Evolutionary conservation across 306 rosid species (phyloP).

Genomic region (Cucumis cinereus): DNA sequence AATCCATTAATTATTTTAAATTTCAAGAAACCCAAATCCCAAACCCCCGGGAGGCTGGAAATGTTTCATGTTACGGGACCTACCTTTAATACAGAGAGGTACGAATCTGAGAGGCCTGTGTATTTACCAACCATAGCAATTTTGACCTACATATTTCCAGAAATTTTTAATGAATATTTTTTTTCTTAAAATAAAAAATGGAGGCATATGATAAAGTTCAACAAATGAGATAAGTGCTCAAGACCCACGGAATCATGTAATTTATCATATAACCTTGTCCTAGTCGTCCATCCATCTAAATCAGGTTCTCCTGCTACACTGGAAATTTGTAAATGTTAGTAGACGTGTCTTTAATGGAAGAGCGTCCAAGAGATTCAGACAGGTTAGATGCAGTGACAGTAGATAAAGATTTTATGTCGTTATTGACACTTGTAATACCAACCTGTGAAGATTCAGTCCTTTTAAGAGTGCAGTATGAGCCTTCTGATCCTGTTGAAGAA

Average conservation of each 20-base stretch:
- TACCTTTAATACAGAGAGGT: slow-evolving; percentile 88
- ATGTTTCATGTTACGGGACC: neutral
- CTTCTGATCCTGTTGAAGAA: slow-evolving; percentile 30
- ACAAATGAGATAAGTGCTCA: slow-evolving; percentile 1
- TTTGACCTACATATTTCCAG: slow-evolving; percentile 41
- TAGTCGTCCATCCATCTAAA: slow-evolving; percentile 32
- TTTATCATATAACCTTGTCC: slow-evolving; percentile 23
- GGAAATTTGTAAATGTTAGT: slow-evolving; percentile 2
- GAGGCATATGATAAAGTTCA: neutral
- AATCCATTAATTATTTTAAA: neutral
- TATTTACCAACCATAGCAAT: slow-evolving; percentile 97
- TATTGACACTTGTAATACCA: neutral
- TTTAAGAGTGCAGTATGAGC: slow-evolving; percentile 36
- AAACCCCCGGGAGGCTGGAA: neutral
- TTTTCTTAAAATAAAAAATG: neutral
- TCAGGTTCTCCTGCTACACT: slow-evolving; percentile 26
- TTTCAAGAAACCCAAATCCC: neutral
- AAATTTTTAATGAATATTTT: neutral
- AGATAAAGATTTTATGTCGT: neutral
- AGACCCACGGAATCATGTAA: slow-evolving; percentile 32
- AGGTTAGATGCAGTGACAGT: neutral
- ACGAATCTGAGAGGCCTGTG: slow-evolving; percentile 82
- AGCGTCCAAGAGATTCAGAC: neutral
- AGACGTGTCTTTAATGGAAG: neutral
- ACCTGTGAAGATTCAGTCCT: slow-evolving; percentile 34